Percentiles rank a stretch among this genome's conserved stretches.
These are phyloP conservation scores for Salix viminalis DNA, from an alignment of 345 rosid genomes.

Conservation along the genomic window DNA sequence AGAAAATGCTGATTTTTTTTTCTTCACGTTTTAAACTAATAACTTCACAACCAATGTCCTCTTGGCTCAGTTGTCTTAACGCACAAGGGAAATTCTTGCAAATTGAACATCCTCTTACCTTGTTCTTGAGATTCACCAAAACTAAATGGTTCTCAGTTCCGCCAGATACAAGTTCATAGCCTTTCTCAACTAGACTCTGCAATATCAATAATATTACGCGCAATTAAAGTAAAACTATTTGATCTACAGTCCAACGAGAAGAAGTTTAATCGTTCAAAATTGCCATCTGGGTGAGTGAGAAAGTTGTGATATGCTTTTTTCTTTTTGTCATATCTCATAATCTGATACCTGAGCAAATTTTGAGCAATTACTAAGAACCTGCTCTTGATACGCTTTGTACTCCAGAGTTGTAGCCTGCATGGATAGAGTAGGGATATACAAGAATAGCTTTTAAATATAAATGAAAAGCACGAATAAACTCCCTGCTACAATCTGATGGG, in stretches of 20 bases:
- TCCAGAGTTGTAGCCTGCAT: constrained; percentile 84
- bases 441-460: background rate
- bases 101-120: constrained; percentile 42
- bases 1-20: background rate
- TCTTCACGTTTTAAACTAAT: background rate
- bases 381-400: constrained; percentile 97
- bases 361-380: constrained; percentile 77
- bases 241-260: background rate
- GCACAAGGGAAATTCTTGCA: background rate
- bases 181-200: constrained; percentile 59
- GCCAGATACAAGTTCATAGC: constrained; percentile 94
- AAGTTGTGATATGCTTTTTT: background rate
- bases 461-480: background rate
- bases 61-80: background rate
- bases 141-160: constrained; percentile 98
- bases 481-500: background rate
- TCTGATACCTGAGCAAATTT: constrained; percentile 76
- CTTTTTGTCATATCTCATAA: constrained; percentile 3
- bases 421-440: background rate
- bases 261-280: background rate
- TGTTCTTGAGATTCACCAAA: constrained; percentile 86
- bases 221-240: constrained; percentile 2
- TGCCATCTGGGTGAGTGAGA: background rate
- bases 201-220: constrained; percentile 7
- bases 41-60: background rate